Percentiles rank a stretch among this genome's conserved stretches.
Conservation (phyloP, 2,329 filamentous ascomycete genomes). For the Colletotrichum lentis region DNA sequence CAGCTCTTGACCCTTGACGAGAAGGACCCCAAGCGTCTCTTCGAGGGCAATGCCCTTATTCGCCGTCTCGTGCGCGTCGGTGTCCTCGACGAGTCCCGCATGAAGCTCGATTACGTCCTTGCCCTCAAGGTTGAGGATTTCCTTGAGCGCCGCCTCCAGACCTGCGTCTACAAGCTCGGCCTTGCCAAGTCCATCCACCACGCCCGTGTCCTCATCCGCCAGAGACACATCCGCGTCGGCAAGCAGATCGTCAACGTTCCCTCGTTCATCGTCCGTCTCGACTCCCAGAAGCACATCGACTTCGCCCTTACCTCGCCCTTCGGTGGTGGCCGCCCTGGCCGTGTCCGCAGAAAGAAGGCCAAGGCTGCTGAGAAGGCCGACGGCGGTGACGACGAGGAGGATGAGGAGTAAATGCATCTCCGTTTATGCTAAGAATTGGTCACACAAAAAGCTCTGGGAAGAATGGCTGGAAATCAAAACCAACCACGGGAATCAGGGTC, state of each 20-base stretch:
- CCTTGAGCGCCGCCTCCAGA: slow-evolving; percentile 99
- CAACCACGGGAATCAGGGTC: slow-evolving; percentile 52
- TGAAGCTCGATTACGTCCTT: slow-evolving; percentile 99
- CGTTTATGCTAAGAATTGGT: slow-evolving; percentile 38
- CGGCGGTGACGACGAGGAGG: slow-evolving; percentile 83
- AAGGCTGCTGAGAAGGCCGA: slow-evolving; percentile 89
- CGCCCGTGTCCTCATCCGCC: slow-evolving; percentile 98
- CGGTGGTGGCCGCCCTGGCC: slow-evolving; percentile 94
- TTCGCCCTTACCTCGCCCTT: slow-evolving; percentile 97
- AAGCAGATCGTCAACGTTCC: slow-evolving; percentile 99
- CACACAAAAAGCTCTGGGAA: slow-evolving; percentile 38
- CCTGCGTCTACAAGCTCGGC: slow-evolving; percentile 99
- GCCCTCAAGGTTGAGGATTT: slow-evolving; percentile 99
- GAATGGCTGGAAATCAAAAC: slow-evolving; percentile 47
- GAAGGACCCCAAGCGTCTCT: slow-evolving; percentile 99
- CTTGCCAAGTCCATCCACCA: slow-evolving; percentile 99
- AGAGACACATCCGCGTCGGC: slow-evolving; percentile 99
- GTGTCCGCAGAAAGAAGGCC: slow-evolving; percentile 99
- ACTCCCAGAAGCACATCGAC: slow-evolving; percentile 99
- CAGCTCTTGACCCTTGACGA: slow-evolving; percentile 99
- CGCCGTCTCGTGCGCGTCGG: slow-evolving; percentile 99
- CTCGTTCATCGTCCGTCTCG: slow-evolving; percentile 98
- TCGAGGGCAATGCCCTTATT: slow-evolving; percentile 99
- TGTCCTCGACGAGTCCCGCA: slow-evolving; percentile 99
- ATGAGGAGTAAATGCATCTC: slow-evolving; percentile 70